phyloP scores from a whole-genome alignment of 805 yeast species.

The Candida patagonica region DNA sequence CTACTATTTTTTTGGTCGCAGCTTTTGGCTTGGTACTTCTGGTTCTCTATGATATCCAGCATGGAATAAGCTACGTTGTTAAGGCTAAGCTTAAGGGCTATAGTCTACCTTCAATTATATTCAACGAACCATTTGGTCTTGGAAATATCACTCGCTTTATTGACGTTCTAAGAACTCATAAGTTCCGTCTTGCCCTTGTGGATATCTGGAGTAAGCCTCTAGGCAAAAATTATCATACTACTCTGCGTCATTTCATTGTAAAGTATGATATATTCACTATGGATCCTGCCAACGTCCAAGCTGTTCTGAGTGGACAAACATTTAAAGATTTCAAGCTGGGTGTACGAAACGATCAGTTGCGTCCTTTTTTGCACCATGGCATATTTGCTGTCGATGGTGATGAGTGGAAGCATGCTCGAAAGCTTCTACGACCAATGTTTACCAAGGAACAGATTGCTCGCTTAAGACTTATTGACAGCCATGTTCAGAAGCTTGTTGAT shows the following conservation, averaged over 20 bases:
- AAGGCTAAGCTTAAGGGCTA: not conserved
- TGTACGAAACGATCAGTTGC: constrained; percentile 19
- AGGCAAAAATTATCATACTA: not conserved
- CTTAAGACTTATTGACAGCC: constrained; percentile 20
- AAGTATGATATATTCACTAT: constrained; percentile 13
- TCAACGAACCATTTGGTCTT: not conserved
- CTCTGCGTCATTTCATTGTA: not conserved
- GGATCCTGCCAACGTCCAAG: constrained; percentile 28
- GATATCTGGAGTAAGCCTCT: not conserved
- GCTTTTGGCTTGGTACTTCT: not conserved
- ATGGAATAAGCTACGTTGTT: not conserved
- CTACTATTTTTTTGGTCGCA: too few species aligned
- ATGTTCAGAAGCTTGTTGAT: constrained; percentile 19
- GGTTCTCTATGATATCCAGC: not conserved
- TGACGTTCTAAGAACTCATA: not conserved
- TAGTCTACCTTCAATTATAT: not conserved
- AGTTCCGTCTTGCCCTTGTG: not conserved
- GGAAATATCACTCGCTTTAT: not conserved
- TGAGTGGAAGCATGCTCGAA: constrained; percentile 31
- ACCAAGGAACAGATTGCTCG: constrained; percentile 26
- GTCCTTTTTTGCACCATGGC: constrained; percentile 28
- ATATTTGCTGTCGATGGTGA: constrained; percentile 29
- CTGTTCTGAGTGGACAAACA: constrained; percentile 24
- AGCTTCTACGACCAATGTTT: constrained; percentile 31
- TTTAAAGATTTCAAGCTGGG: constrained; percentile 28